Evolutionary conservation across 2,329 filamentous ascomycete genomes (phyloP).

Genomic region (Colletotrichum sp.): DNA sequence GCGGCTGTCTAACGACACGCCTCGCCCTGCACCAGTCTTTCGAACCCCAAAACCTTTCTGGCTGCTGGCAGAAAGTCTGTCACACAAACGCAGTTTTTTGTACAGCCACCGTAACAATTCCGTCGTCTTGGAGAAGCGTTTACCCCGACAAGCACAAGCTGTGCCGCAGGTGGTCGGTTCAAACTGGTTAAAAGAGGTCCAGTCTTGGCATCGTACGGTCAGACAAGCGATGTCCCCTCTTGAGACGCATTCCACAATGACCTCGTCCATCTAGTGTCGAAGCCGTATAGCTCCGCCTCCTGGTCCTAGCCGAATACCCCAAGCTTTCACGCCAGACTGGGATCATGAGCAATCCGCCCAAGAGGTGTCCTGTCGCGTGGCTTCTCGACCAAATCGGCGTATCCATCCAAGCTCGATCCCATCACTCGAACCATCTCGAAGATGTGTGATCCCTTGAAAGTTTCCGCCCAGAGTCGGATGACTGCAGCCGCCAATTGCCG

Average conservation of each 20-base stretch:
- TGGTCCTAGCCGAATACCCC: not conserved
- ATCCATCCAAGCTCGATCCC: conserved; percentile 61
- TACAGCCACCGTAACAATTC: not conserved
- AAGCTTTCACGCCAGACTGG: conserved; percentile 5
- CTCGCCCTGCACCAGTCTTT: not conserved
- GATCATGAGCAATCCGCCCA: conserved; percentile 33
- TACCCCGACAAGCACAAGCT: not conserved
- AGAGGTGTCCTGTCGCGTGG: conserved; percentile 53
- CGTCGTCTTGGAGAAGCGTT: not conserved
- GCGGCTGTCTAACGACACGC: conserved; percentile 1
- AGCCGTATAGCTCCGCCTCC: not conserved
- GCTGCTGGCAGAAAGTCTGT: not conserved
- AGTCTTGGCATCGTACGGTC: not conserved
- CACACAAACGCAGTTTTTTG: not conserved
- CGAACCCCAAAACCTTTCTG: not conserved
- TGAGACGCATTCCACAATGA: not conserved
- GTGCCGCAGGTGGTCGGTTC: not conserved
- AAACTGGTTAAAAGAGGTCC: not conserved
- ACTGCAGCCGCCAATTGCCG: conserved; percentile 63
- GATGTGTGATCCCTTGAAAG: conserved; percentile 66
- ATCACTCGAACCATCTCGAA: conserved; percentile 66
- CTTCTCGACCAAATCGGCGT: conserved; percentile 62
- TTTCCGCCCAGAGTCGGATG: conserved; percentile 65
- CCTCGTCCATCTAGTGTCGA: not conserved
- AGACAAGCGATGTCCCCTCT: not conserved